Conservation (phyloP, 768 basidiomycete genomes). For the Melanogaster broomeanus region DNA sequence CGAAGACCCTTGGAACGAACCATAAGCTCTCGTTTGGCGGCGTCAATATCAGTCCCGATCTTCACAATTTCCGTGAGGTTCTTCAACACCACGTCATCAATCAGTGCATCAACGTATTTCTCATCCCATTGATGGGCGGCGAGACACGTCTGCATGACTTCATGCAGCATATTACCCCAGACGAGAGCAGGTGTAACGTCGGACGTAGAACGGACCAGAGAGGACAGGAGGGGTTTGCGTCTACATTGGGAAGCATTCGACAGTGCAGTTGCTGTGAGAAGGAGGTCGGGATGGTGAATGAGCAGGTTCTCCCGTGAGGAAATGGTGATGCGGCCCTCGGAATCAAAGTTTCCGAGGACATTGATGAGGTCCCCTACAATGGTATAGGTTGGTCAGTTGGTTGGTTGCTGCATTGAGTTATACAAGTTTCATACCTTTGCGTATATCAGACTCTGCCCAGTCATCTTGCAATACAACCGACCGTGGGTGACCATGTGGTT, state of each 20-base stretch:
- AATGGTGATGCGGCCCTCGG: slow-evolving; percentile 53
- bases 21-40: slow-evolving; percentile 65
- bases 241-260: slow-evolving; percentile 81
- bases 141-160: slow-evolving; percentile 85
- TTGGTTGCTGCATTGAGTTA: background rate
- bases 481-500: slow-evolving; percentile 39
- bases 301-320: slow-evolving; percentile 67
- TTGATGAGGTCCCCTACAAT: slow-evolving; percentile 77
- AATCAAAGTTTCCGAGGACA: slow-evolving; percentile 54
- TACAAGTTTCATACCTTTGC: slow-evolving; percentile 47
- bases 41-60: slow-evolving; percentile 55
- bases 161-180: slow-evolving; percentile 94
- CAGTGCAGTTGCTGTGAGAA: slow-evolving; percentile 88
- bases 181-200: slow-evolving; percentile 69
- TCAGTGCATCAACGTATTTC: slow-evolving; percentile 57
- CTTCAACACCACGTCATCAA: slow-evolving; percentile 54
- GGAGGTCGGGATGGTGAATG: slow-evolving; percentile 89
- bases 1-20: slow-evolving; percentile 63
- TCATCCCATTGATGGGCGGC: slow-evolving; percentile 61
- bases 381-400: background rate
- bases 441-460: slow-evolving; percentile 69
- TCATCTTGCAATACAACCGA: slow-evolving; percentile 71
- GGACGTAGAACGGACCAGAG: slow-evolving; percentile 56
- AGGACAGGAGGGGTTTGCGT: slow-evolving; percentile 82
- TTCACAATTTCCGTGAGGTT: slow-evolving; percentile 64